Evolutionary conservation across 306 rosid genomes (phyloP).

Genomic region (Glycine soja): DNA sequence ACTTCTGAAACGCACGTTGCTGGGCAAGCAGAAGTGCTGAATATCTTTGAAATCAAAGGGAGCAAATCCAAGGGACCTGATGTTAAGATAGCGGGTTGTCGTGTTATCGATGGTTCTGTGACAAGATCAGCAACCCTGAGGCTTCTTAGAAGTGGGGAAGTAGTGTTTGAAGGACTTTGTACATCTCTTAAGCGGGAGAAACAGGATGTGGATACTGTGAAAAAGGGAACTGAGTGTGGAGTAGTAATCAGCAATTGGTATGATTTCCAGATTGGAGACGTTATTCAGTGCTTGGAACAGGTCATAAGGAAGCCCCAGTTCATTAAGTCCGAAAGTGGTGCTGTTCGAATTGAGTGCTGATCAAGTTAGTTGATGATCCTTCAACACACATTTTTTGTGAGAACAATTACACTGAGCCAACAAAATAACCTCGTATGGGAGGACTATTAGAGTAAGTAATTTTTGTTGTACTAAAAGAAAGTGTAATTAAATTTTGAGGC

Average conservation of each 20-base stretch:
- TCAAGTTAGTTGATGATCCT: conserved; percentile 39
- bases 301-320: conserved; percentile 91
- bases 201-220: conserved; percentile 89
- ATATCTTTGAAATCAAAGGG: conserved; percentile 79
- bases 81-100: conserved; percentile 91
- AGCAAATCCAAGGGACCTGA: conserved; percentile 81
- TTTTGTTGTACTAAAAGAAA: conserved; percentile 14
- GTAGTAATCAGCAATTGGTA: conserved; percentile 64
- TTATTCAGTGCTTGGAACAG: conserved; percentile 82
- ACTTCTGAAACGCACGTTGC: conserved; percentile 82
- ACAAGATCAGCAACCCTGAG: conserved; percentile 70
- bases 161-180: conserved; percentile 80
- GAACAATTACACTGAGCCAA: background rate
- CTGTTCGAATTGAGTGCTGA: conserved; percentile 89
- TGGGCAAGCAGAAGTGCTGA: conserved; percentile 88
- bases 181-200: conserved; percentile 87
- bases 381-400: conserved; percentile 16
- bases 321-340: conserved; percentile 88
- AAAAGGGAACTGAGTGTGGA: conserved; percentile 89
- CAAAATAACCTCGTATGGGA: background rate
- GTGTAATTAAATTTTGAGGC: background rate
- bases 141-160: conserved; percentile 91
- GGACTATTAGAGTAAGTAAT: background rate
- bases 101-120: conserved; percentile 72
- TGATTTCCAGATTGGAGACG: conserved; percentile 79